Percentiles rank a stretch among this genome's conserved stretches.
These are phyloP conservation scores for Pseudogymnoascus sp. DNA, from an alignment of 2,329 filamentous ascomycete species.

Conservation along the genomic window DNA sequence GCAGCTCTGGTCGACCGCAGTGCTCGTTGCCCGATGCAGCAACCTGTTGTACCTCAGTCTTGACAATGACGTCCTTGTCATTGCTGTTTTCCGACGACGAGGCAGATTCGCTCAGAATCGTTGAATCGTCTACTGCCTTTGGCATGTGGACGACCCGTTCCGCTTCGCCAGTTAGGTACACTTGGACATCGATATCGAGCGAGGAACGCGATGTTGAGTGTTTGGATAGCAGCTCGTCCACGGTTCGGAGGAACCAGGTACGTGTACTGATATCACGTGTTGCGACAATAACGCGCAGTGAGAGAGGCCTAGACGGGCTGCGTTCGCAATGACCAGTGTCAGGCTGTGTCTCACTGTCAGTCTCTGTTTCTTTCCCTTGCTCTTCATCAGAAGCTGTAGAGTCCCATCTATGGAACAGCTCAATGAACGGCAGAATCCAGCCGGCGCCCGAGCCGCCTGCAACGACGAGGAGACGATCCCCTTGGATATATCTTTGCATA, in stretches of 20 bases:
- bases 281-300: slow-evolving; percentile 29
- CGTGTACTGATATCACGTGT: slow-evolving; percentile 30
- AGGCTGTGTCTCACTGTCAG: background rate
- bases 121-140: slow-evolving; percentile 11
- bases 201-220: slow-evolving; percentile 17
- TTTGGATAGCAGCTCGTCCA: slow-evolving; percentile 24
- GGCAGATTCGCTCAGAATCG: background rate
- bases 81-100: background rate
- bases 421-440: slow-evolving; percentile 42
- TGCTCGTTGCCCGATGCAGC: slow-evolving; percentile 13
- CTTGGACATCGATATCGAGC: slow-evolving; percentile 20
- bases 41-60: slow-evolving; percentile 11
- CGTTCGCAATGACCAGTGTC: background rate
- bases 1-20: slow-evolving; percentile 30
- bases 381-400: background rate
- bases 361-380: background rate
- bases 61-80: slow-evolving; percentile 5
- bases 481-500: slow-evolving; percentile 30
- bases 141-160: background rate
- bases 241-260: slow-evolving; percentile 30
- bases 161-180: slow-evolving; percentile 25
- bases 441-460: slow-evolving; percentile 50
- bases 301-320: slow-evolving; percentile 14
- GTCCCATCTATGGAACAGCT: slow-evolving; percentile 21
- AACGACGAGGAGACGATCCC: slow-evolving; percentile 40